Conservation (phyloP, 208 protist species). For the Trypanosoma caninum region DNA sequence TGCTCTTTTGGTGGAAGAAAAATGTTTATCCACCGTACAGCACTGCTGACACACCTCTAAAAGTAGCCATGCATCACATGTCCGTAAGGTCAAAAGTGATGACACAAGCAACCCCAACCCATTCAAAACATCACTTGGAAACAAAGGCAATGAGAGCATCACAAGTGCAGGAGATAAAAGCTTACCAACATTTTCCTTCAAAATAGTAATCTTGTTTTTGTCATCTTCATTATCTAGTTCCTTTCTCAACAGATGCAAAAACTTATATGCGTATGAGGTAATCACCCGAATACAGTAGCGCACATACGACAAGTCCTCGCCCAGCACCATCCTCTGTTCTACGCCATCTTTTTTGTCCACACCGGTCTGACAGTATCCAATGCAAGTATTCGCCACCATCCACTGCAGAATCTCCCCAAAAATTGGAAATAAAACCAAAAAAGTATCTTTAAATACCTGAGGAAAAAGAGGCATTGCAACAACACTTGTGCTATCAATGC, state of each 20-base stretch:
- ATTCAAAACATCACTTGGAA: conserved; percentile 90
- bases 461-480: conserved; percentile 74
- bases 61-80: conserved; percentile 44
- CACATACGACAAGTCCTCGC: conserved; percentile 80
- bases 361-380: neutral
- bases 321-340: conserved; percentile 55
- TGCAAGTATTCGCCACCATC: conserved; percentile 54
- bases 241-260: conserved; percentile 34
- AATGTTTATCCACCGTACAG: neutral
- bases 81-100: conserved; percentile 64
- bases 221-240: conserved; percentile 6
- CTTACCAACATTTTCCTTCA: conserved; percentile 30
- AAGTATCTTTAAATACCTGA: conserved; percentile 56
- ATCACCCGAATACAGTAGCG: conserved; percentile 83
- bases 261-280: conserved; percentile 81
- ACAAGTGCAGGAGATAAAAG: conserved; percentile 44
- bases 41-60: conserved; percentile 41
- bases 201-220: neutral
- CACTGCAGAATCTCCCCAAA: conserved; percentile 67
- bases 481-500: conserved; percentile 61
- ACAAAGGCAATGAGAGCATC: conserved; percentile 61
- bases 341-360: neutral
- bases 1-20: neutral
- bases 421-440: conserved; percentile 70
- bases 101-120: conserved; percentile 75